These are phyloP conservation scores for Reticulascus tulasneorum DNA, from an alignment of 2,329 filamentous ascomycete genomes.

Conservation along the genomic window DNA sequence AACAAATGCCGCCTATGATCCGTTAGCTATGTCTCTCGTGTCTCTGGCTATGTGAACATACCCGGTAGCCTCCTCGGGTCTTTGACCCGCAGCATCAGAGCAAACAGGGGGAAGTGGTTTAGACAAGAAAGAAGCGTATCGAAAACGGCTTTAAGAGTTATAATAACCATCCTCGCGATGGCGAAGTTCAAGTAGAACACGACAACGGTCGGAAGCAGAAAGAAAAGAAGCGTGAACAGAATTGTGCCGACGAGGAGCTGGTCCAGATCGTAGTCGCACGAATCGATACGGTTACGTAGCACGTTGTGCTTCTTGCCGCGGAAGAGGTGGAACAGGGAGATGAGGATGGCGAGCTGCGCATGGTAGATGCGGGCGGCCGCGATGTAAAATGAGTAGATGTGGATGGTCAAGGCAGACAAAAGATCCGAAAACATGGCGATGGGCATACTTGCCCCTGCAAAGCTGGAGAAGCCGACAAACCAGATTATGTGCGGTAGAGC, in stretches of 20 bases:
- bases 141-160: conserved; percentile 82
- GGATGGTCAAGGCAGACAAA: conserved; percentile 83
- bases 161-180: conserved; percentile 89
- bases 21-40: conserved; percentile 48
- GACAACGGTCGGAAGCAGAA: conserved; percentile 87
- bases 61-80: conserved; percentile 86
- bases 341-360: conserved; percentile 96
- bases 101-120: conserved; percentile 97
- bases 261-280: conserved; percentile 96
- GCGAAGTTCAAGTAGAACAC: conserved; percentile 98
- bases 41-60: conserved; percentile 26
- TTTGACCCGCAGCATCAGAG: conserved; percentile 91
- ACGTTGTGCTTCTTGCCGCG: conserved; percentile 98
- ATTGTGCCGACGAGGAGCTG: conserved; percentile 96
- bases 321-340: conserved; percentile 97
- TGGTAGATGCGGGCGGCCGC: conserved; percentile 96
- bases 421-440: conserved; percentile 94
- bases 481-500: conserved; percentile 82
- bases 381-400: conserved; percentile 98
- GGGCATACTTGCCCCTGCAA: conserved; percentile 94
- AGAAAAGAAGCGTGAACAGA: conserved; percentile 91
- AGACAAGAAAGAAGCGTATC: conserved; percentile 90
- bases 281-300: conserved; percentile 93
- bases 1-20: conserved; percentile 70
- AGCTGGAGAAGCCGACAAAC: conserved; percentile 90